phyloP scores from a whole-genome alignment of 2,329 filamentous ascomycete genomes.

The Myriosclerotinia scirpicola region DNA sequence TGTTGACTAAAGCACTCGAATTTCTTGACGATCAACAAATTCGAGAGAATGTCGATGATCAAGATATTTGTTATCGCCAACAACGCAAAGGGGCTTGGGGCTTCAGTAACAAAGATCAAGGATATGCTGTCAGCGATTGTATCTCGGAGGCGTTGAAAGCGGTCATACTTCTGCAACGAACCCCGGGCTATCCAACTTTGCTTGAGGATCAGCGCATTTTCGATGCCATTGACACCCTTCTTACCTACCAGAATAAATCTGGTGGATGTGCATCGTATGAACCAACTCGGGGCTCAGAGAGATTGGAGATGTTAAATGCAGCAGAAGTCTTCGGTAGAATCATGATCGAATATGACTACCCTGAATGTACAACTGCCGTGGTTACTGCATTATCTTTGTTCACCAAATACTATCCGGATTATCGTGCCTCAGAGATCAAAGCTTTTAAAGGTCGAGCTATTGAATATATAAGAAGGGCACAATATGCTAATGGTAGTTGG shows the following conservation, averaged over 20 bases:
- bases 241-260: conserved; percentile 85
- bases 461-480: conserved; percentile 76
- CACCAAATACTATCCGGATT: conserved; percentile 75
- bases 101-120: conserved; percentile 89
- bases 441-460: conserved; percentile 72
- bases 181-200: conserved; percentile 70
- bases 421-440: conserved; percentile 74
- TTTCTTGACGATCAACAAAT: conserved; percentile 94
- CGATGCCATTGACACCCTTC: conserved; percentile 84
- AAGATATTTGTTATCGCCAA: conserved; percentile 82
- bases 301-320: conserved; percentile 84
- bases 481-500: conserved; percentile 85
- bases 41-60: conserved; percentile 66
- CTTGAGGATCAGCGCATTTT: conserved; percentile 76
- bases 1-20: conserved; percentile 77
- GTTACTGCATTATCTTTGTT: conserved; percentile 86
- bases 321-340: conserved; percentile 96
- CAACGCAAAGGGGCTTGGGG: conserved; percentile 92
- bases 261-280: conserved; percentile 93
- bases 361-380: conserved; percentile 94
- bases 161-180: conserved; percentile 79
- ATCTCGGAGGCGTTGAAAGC: conserved; percentile 88
- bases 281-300: conserved; percentile 71
- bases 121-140: conserved; percentile 94
- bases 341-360: conserved; percentile 99